Evolutionary conservation across 345 rosid genomes (phyloP), one percentile per base, ranked within the genome.

Genomic region (Rubroshorea leprosula): DNA sequence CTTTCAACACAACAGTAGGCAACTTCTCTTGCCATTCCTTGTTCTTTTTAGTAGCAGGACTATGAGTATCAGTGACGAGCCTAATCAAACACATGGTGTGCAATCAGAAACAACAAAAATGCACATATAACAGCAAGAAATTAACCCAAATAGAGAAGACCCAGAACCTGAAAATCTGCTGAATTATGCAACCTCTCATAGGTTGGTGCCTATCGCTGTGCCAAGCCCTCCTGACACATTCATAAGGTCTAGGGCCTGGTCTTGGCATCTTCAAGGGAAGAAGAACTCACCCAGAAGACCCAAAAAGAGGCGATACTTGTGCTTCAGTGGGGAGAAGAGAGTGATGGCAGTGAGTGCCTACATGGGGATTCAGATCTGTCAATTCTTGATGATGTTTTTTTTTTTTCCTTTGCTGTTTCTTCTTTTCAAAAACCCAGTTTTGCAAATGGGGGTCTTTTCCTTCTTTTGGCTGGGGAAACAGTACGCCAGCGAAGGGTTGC

Each of bases 171-270:
- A 89, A 93, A 78, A 93, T 89, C 72, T 93, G 94, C 23, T 81
- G 92, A 60, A 89, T 83, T 66, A 87, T 76, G 41, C 94, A 85
- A 62, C 96, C 99, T 66, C 97, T 66, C 65, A 85, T 76, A 58
- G 97, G 89, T 66, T 79, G 89, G 76, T 87, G 97, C 53, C 95
- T 80, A 25, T 89, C 99, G 57, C 97, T 93, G 75, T 93, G 99
- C 99, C 99, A 93, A 66, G 91, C 89, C 74, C 95, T 77, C 69
- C 80, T 79, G 23, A 89, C 45, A 41, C 45, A 41, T 11, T 41
- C 45, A 14, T 41, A 41, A 41, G 45, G 45, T 41, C 61, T 8
- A 41, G 45, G 45, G 12, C 45, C 45, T 14, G 45, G 45, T 14
- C 45, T 41, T 14, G 45, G 57, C 46, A 52, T 35, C 55, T 45